Evolutionary conservation across 1,139 yeast genomes (phyloP).

Genomic region (Pneumocystis jirovecii): DNA sequence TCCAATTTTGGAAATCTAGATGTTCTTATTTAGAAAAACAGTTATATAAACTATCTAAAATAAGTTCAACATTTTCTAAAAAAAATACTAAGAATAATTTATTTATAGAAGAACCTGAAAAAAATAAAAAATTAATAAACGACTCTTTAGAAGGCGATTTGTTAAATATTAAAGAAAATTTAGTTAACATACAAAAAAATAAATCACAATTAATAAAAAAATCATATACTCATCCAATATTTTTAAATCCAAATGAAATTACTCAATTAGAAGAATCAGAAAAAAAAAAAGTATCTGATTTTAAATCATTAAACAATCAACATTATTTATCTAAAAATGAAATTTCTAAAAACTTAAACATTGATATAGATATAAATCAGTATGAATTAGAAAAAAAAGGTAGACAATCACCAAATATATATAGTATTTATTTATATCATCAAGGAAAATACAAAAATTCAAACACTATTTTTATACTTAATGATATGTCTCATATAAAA

Average conservation of each 20-base stretch:
- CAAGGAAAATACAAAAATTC: not conserved
- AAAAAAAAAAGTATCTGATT: not conserved
- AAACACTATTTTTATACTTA: not conserved
- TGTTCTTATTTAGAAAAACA: not conserved
- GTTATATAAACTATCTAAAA: not conserved
- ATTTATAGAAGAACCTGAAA: not conserved
- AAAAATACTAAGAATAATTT: not conserved
- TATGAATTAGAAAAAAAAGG: not conserved
- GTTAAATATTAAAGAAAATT: not conserved
- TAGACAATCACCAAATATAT: not conserved
- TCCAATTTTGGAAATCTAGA: not conserved
- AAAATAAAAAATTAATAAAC: not conserved
- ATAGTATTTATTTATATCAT: not conserved
- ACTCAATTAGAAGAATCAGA: not conserved
- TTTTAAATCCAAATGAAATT: not conserved
- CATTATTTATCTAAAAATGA: not conserved
- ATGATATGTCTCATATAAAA: not conserved
- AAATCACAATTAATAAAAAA: not conserved
- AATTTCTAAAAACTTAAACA: not conserved
- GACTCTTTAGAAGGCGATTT: not conserved
- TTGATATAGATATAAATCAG: not conserved
- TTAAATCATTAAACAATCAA: not conserved
- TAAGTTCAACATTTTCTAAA: not conserved
- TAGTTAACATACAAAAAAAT: not conserved
- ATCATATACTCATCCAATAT: not conserved